Percentiles rank a stretch among this genome's conserved stretches.
Evolutionary conservation across 139 green algal species (phyloP).

Genomic region (Axilococcus clingmanii): DNA sequence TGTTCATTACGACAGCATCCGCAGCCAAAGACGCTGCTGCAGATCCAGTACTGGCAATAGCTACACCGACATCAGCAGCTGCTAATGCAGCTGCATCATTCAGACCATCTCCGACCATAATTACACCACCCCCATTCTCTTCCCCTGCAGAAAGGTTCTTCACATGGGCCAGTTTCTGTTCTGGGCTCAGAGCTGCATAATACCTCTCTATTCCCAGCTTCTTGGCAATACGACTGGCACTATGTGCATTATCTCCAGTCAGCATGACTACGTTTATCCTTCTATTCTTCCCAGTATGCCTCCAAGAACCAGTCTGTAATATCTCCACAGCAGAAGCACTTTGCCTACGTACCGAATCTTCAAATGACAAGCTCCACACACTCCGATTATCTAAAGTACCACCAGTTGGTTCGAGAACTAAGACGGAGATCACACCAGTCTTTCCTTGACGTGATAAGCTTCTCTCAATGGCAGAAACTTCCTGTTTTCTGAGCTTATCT

Average conservation of each 20-base stretch:
- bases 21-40: conserved; percentile 62
- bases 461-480: neutral
- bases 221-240: conserved; percentile 34
- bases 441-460: conserved; percentile 2
- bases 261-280: conserved; percentile 27
- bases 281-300: neutral
- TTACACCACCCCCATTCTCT: conserved; percentile 30
- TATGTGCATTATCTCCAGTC: conserved; percentile 65
- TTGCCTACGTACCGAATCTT: conserved; percentile 50
- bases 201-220: conserved; percentile 49
- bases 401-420: conserved; percentile 14
- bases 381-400: neutral
- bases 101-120: conserved; percentile 77
- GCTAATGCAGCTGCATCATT: conserved; percentile 69
- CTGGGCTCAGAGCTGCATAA: conserved; percentile 49
- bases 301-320: conserved; percentile 33
- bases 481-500: neutral
- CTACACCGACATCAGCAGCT: conserved; percentile 58
- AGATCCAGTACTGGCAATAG: conserved; percentile 44
- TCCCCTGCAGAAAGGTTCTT: conserved; percentile 4
- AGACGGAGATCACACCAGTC: conserved; percentile 7
- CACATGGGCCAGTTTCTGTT: conserved; percentile 57
- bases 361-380: conserved; percentile 49
- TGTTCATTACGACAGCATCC: conserved; percentile 74
- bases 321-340: conserved; percentile 36